phyloP scores from a whole-genome alignment of 2,329 filamentous ascomycete genomes.

The Chrysoporthe cubensis region DNA sequence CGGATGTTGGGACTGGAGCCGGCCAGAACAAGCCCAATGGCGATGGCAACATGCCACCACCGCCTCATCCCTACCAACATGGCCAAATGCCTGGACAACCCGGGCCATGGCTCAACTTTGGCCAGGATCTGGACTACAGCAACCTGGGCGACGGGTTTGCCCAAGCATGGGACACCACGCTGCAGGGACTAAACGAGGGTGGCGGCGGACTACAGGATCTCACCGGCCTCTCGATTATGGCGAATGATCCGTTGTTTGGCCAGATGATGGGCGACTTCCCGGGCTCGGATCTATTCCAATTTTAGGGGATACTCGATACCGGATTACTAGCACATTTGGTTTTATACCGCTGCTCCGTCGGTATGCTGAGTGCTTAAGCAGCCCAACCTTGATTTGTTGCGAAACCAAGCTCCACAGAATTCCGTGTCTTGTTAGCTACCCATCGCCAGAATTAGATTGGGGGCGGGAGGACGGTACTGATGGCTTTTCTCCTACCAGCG shows the following conservation, averaged over 20 bases:
- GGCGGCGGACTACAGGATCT: conserved; percentile 29
- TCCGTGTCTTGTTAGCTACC: not conserved
- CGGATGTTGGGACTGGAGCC: not conserved
- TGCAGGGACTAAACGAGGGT: conserved; percentile 42
- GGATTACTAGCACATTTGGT: not conserved
- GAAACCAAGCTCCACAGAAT: not conserved
- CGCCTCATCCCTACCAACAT: conserved; percentile 30
- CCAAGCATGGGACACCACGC: conserved; percentile 49
- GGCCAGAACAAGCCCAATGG: conserved; percentile 22
- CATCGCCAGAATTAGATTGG: not conserved
- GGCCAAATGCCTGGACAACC: conserved; percentile 23
- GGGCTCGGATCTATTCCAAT: conserved; percentile 21
- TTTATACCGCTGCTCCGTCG: not conserved
- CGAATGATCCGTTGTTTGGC: conserved; percentile 30
- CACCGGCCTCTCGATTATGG: conserved; percentile 19
- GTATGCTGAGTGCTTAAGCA: not conserved
- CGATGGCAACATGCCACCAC: conserved; percentile 26
- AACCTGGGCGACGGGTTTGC: conserved; percentile 46
- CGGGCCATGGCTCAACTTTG: conserved; percentile 39
- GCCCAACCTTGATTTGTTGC: not conserved
- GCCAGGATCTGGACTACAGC: conserved; percentile 41
- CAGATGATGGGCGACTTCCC: conserved; percentile 19
- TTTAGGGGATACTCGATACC: not conserved
- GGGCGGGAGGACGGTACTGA: not conserved
- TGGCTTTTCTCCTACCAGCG: not conserved